Evolutionary conservation across 495 filamentous ascomycete genomes (phyloP), one percentile per base, ranked within the genome.

Genomic region (Penicillium canariense): DNA sequence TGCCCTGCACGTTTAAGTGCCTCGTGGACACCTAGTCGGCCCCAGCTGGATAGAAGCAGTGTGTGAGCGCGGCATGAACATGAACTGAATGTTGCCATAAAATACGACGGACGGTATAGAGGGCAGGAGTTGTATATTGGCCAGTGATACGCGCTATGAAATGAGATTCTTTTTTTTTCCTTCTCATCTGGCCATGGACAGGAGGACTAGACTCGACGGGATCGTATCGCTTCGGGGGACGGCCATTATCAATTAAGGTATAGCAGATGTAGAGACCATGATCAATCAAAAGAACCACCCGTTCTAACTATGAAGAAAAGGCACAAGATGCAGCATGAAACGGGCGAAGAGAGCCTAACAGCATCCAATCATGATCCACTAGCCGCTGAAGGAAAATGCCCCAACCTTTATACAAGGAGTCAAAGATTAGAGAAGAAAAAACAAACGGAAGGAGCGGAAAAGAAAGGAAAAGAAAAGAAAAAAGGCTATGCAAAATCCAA

Each of bases 1-100:
- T 43, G 69, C 80, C 51, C 70, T 84, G 61, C 65, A 75, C 56
- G 81, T 84, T 53, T 84, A 77, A 68, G 6, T 28, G 9, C 28
- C 6, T 3, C 11, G 20, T n/a, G 20, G 28, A 30, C n/a, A n/a
- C n/a, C n/a, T n/a, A n/a, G n/a, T n/a, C n/a, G n/a, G n/a, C n/a
- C n/a, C n/a, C n/a, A n/a, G n/a, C n/a, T n/a, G n/a, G n/a, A n/a
- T n/a, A n/a, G n/a, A n/a, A n/a, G n/a, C n/a, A n/a, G n/a, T n/a
- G n/a, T n/a, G n/a, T n/a, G n/a, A n/a, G n/a, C n/a, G n/a, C n/a
- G n/a, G n/a, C n/a, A n/a, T n/a, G n/a, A n/a, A n/a, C n/a, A n/a
- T n/a, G n/a, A n/a, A n/a, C n/a, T n/a, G n/a, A n/a, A n/a, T n/a
- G n/a, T n/a, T n/a, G n/a, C n/a, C n/a, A n/a, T n/a, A n/a, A n/a